A percentile compares a stretch with the other conserved stretches of the same genome.
These are phyloP conservation scores for Kregervanrija pseudodelftensis DNA, from an alignment of 805 yeast species.

Conservation along the genomic window DNA sequence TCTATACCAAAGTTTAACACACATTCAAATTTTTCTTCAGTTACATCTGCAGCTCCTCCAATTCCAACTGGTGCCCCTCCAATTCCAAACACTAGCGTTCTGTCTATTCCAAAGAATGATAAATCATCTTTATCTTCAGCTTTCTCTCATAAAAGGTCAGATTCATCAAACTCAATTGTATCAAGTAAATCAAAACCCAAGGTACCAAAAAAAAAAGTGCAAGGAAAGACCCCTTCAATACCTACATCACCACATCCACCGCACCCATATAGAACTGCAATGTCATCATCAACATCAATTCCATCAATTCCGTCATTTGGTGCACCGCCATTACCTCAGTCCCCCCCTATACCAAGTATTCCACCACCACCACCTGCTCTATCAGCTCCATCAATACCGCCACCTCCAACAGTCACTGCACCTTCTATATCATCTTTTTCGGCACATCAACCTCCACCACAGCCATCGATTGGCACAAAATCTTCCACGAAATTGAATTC, in stretches of 20 bases:
- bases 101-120: conserved; percentile 1
- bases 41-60: conserved; percentile 23
- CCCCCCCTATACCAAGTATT: conserved; percentile 9
- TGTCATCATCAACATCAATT: conserved; percentile 26
- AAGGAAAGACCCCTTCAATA: not conserved
- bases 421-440: conserved; percentile 15
- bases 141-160: too few relatives aligned
- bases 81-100: conserved; percentile 4
- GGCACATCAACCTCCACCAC: conserved; percentile 10
- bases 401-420: conserved; percentile 13
- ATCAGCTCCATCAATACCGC: conserved; percentile 16
- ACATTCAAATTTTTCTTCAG: conserved; percentile 20
- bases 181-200: not conserved
- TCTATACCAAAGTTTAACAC: conserved; percentile 8
- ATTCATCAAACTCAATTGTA: too few relatives aligned
- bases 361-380: conserved; percentile 17
- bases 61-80: conserved; percentile 12
- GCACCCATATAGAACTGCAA: conserved; percentile 2
- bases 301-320: conserved; percentile 11
- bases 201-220: conserved; percentile 15
- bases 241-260: not conserved
- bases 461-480: conserved; percentile 10
- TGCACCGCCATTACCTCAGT: conserved; percentile 18
- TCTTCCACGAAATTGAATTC: not conserved
- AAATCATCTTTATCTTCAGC: too few relatives aligned